Conservation (phyloP, 2,329 filamentous ascomycete genomes). For the Claviceps paspali region DNA sequence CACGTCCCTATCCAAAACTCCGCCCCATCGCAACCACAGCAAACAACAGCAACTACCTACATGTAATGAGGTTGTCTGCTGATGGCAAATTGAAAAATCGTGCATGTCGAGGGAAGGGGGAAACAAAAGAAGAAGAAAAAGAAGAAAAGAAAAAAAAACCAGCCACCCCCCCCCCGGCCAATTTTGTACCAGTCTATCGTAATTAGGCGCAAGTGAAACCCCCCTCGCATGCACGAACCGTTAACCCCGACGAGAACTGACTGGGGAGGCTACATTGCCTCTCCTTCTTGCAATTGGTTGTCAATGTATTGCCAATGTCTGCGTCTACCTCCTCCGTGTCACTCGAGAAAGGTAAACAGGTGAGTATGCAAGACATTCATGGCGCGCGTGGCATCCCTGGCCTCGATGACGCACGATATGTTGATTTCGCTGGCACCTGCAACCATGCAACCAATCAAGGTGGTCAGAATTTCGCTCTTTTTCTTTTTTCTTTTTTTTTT, state of each 20-base stretch:
- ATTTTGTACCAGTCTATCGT: too few species aligned
- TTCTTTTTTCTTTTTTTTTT: not conserved
- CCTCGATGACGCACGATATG: constrained; percentile 94
- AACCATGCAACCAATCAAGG: constrained; percentile 1
- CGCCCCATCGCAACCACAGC: not conserved
- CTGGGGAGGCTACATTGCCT: too few species aligned
- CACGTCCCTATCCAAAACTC: not conserved
- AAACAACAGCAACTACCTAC: too few species aligned
- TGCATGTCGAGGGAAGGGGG: too few species aligned
- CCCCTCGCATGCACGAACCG: not conserved
- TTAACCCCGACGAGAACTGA: too few species aligned
- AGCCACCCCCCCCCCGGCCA: too few species aligned
- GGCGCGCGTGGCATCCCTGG: constrained; percentile 75
- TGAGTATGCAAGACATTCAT: constrained; percentile 95
- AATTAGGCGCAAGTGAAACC: not conserved
- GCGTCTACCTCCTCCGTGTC: constrained; percentile 1
- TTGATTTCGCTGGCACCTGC: constrained; percentile 95
- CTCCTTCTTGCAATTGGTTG: too few species aligned
- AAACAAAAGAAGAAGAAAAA: too few species aligned
- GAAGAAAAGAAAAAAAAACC: too few species aligned
- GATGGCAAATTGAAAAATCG: too few species aligned
- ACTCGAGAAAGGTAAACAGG: constrained; percentile 90
- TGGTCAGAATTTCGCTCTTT: not conserved
- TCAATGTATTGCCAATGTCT: not conserved
- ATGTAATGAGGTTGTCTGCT: too few species aligned